phyloP scores from a whole-genome alignment of 257 asterid genomes.

The Linderniella brevidens region DNA sequence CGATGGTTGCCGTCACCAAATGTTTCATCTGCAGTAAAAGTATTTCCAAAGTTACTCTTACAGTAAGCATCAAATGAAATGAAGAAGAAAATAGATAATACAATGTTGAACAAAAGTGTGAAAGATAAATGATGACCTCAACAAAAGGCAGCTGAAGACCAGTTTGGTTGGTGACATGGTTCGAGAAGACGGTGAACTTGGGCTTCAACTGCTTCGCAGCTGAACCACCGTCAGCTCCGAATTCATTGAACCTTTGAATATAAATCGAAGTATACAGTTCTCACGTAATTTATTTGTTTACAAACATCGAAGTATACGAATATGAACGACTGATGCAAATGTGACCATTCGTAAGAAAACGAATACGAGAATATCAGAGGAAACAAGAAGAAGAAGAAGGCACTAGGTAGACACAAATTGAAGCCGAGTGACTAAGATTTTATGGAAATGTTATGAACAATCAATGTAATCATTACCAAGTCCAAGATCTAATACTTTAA shows the following conservation, averaged over 20 bases:
- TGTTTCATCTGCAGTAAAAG: slow-evolving; percentile 41
- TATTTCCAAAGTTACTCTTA: not conserved
- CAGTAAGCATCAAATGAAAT: not conserved
- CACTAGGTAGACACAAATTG: too few species aligned
- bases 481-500: too few species aligned
- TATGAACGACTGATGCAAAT: not conserved
- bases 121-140: slow-evolving; percentile 34
- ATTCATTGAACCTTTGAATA: slow-evolving; percentile 48
- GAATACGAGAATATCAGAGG: too few species aligned
- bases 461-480: too few species aligned
- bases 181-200: slow-evolving; percentile 47
- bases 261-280: not conserved
- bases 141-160: slow-evolving; percentile 49
- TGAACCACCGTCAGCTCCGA: slow-evolving; percentile 82
- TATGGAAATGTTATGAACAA: too few species aligned
- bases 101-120: too few species aligned
- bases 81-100: not conserved
- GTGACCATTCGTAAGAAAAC: too few species aligned
- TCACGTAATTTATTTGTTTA: not conserved
- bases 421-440: too few species aligned
- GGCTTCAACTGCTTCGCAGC: slow-evolving; percentile 57
- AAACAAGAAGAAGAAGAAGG: too few species aligned
- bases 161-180: slow-evolving; percentile 45
- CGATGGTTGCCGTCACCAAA: slow-evolving; percentile 56
- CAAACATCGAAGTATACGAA: slow-evolving; percentile 2